Evolutionary conservation across 2,329 filamentous ascomycete genomes (phyloP).

Genomic region (Fusarium tanahbumbuense): DNA sequence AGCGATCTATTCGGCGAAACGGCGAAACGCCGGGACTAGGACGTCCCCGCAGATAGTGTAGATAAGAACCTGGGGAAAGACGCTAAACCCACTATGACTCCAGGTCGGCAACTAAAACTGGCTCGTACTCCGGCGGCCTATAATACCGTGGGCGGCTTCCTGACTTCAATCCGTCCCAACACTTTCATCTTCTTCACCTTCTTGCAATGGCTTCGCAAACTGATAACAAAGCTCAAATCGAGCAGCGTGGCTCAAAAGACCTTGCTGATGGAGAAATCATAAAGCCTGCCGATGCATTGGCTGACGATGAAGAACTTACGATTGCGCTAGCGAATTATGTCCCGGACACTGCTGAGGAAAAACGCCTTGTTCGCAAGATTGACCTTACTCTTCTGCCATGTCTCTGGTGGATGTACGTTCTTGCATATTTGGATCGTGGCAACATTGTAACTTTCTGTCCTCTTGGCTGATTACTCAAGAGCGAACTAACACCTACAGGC

Average conservation of each 20-base stretch:
- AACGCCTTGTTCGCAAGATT: conserved; percentile 57
- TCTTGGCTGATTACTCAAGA: fast-evolving
- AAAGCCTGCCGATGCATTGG: no score
- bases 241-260: no score
- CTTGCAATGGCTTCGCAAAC: no score
- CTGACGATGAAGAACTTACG: conserved; percentile 6
- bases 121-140: no score
- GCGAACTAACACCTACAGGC: background rate
- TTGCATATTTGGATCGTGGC: conserved; percentile 46
- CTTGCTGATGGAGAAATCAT: no score
- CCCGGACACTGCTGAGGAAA: conserved; percentile 41
- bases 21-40: no score
- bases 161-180: no score
- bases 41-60: background rate
- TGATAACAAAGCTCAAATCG: no score
- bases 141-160: no score
- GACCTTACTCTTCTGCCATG: conserved; percentile 62
- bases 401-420: conserved; percentile 52
- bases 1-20: background rate
- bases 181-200: no score
- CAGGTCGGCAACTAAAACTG: background rate
- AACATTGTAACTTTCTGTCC: conserved; percentile 42
- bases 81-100: background rate
- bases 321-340: conserved; percentile 18
- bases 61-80: background rate